Conservation (phyloP, 2,329 filamentous ascomycete species). For the Aspergillus arachidicola region DNA sequence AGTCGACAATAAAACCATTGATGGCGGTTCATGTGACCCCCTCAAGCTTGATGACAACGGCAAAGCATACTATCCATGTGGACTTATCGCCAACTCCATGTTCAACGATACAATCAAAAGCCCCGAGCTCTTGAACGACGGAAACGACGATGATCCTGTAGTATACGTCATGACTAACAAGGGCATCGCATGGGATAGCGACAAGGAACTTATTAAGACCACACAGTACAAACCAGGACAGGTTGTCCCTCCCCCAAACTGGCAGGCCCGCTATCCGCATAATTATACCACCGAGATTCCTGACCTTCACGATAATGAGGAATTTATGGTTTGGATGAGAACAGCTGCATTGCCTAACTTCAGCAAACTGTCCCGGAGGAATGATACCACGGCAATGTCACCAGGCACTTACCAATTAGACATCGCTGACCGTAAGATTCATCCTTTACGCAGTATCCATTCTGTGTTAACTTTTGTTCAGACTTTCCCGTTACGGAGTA, state of each 20-base stretch:
- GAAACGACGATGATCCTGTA: constrained; percentile 49
- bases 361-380: constrained; percentile 87
- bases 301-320: constrained; percentile 73
- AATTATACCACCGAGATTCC: constrained; percentile 72
- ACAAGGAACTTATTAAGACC: constrained; percentile 75
- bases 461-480: constrained; percentile 42
- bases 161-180: constrained; percentile 74
- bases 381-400: constrained; percentile 69
- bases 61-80: constrained; percentile 88
- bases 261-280: constrained; percentile 69
- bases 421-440: constrained; percentile 73
- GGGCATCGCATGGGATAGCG: constrained; percentile 84
- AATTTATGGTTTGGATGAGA: constrained; percentile 98
- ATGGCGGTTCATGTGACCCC: constrained; percentile 73
- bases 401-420: constrained; percentile 74
- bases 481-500: constrained; percentile 80
- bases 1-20: constrained; percentile 63
- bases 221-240: constrained; percentile 66
- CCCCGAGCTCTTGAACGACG: constrained; percentile 61
- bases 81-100: constrained; percentile 91
- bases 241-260: constrained; percentile 84
- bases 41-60: constrained; percentile 59
- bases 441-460: not conserved
- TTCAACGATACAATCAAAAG: constrained; percentile 89
- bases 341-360: constrained; percentile 92